These are phyloP conservation scores for Sporothrix dimorphospora DNA, from an alignment of 2,329 filamentous ascomycete species.

Conservation along the genomic window DNA sequence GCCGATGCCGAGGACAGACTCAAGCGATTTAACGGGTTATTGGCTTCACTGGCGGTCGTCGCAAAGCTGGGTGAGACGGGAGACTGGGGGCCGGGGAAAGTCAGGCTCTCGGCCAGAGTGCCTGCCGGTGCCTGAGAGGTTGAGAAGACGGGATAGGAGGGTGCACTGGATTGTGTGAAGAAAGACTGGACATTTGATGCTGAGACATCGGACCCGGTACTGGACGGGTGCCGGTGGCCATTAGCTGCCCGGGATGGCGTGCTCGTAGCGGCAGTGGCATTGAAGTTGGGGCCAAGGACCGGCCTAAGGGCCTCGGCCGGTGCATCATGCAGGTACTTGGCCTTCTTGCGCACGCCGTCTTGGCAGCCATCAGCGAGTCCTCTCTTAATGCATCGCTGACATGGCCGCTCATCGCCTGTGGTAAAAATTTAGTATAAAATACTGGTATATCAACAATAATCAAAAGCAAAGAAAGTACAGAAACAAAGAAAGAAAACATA, in stretches of 20 bases:
- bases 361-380: conserved; percentile 89
- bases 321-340: conserved; percentile 97
- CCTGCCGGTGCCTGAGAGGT: conserved; percentile 50
- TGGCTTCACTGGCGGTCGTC: conserved; percentile 46
- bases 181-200: conserved; percentile 48
- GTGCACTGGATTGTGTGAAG: conserved; percentile 51
- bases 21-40: conserved; percentile 51
- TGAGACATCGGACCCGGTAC: conserved; percentile 49
- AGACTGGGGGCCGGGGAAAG: conserved; percentile 69
- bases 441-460: no score
- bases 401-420: conserved; percentile 95
- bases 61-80: conserved; percentile 76
- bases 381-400: conserved; percentile 90
- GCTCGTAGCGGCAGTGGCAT: conserved; percentile 48
- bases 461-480: conserved; percentile 28
- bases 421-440: no score
- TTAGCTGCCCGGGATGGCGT: conserved; percentile 49
- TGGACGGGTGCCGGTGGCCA: conserved; percentile 53
- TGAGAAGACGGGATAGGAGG: conserved; percentile 57
- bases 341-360: conserved; percentile 97
- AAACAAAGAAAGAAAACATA: conserved; percentile 57
- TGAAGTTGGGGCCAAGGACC: conserved; percentile 74
- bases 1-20: conserved; percentile 55
- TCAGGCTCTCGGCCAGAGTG: conserved; percentile 51
- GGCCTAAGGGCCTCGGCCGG: conserved; percentile 86